Conservation (phyloP, 163 green algal species). For the Coccomyxa subellipsoidea region DNA sequence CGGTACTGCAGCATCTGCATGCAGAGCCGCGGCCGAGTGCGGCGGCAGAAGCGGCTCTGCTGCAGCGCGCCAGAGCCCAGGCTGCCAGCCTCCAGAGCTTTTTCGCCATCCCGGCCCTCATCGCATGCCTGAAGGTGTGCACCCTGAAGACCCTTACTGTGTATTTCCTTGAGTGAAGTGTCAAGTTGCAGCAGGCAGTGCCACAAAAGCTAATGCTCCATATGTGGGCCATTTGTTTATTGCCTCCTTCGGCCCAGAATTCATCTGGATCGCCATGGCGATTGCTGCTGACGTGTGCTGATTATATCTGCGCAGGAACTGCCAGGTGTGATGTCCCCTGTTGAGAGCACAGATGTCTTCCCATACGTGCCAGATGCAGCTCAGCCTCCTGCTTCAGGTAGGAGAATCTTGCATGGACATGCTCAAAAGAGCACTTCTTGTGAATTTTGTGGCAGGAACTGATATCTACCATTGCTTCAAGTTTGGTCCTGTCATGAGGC, state of each 20-base stretch:
- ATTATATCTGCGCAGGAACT: not conserved
- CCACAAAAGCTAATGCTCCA: too few species aligned
- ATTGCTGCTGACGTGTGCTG: not conserved
- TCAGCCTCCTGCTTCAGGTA: not conserved
- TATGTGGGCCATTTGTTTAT: not conserved
- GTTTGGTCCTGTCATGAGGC: too few species aligned
- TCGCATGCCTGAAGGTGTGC: not conserved
- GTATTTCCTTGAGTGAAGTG: too few species aligned
- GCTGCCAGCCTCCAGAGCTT: not conserved
- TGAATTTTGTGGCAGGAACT: too few species aligned
- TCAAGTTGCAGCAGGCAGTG: too few species aligned
- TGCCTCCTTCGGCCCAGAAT: not conserved
- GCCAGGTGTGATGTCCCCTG: not conserved
- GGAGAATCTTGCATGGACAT: not conserved
- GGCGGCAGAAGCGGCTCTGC: not conserved
- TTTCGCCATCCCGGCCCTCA: constrained; percentile 1
- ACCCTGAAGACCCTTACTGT: not conserved
- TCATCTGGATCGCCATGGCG: not conserved
- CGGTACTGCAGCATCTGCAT: constrained; percentile 31
- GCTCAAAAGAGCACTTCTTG: not conserved
- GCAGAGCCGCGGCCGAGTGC: not conserved
- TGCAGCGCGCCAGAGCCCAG: not conserved
- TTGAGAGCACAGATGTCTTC: not conserved
- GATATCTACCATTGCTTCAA: too few species aligned
- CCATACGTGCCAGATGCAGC: not conserved